phyloP scores from a whole-genome alignment of 176 grass and related monocot genomes.

The Ananas comosus region DNA sequence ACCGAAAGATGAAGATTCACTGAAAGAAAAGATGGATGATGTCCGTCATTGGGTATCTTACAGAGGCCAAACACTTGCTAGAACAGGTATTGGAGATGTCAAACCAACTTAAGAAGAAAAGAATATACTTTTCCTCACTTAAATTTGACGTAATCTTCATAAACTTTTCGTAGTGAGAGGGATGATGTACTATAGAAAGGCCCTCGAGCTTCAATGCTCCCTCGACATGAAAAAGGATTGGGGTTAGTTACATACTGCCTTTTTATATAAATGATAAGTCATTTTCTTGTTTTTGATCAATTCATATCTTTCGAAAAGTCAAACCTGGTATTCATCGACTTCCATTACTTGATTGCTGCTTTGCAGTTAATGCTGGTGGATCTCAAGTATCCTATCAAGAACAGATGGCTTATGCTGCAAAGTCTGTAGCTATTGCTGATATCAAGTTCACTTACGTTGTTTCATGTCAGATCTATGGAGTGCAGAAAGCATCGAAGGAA shows the following conservation, averaged over 20 bases:
- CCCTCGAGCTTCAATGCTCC: constrained; percentile 54
- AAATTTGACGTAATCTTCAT: constrained; percentile 15
- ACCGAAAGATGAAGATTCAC: constrained; percentile 15
- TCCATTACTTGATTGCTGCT: constrained; percentile 6
- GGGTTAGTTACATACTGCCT: constrained; percentile 34
- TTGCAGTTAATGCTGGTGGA: constrained; percentile 34
- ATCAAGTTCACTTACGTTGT: constrained; percentile 98
- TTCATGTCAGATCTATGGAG: constrained; percentile 85
- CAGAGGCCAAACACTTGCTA: constrained; percentile 73
- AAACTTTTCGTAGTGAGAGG: constrained; percentile 68
- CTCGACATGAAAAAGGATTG: constrained; percentile 37
- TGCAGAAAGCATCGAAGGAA: constrained; percentile 70
- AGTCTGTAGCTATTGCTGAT: constrained; percentile 54
- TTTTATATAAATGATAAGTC: constrained; percentile 1
- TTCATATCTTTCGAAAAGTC: constrained; percentile 6
- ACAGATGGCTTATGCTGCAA: background rate
- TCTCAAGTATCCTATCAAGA: constrained; percentile 29
- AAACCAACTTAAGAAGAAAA: background rate
- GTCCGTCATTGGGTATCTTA: constrained; percentile 67
- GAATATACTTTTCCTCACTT: constrained; percentile 15
- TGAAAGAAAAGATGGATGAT: constrained; percentile 4
- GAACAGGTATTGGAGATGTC: constrained; percentile 37
- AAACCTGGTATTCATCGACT: background rate
- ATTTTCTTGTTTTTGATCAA: background rate
- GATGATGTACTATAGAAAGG: constrained; percentile 92